phyloP scores from a whole-genome alignment of 352 stramenopile genomes.

The Phytophthora nicotianae region DNA sequence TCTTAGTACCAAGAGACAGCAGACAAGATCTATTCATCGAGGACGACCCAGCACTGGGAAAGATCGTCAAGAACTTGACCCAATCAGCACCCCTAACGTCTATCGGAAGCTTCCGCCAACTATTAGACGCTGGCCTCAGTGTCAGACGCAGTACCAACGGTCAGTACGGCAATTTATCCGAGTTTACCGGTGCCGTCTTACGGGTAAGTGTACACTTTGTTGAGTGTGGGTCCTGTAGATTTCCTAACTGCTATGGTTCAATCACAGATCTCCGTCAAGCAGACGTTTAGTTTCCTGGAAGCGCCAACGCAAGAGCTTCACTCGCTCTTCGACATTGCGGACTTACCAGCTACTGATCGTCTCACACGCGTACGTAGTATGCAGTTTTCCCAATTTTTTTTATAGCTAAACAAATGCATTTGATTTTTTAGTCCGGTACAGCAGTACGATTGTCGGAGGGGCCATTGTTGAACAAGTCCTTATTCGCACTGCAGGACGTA shows the following conservation, averaged over 20 bases:
- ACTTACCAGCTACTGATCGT: constrained; percentile 54
- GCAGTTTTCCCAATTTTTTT: not conserved
- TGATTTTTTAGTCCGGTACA: constrained; percentile 28
- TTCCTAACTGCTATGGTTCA: not conserved
- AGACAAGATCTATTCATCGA: constrained; percentile 19
- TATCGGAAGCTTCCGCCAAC: constrained; percentile 24
- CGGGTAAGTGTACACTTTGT: constrained; percentile 29
- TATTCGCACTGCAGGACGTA: constrained; percentile 53
- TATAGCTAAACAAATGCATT: not conserved
- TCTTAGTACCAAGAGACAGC: constrained; percentile 14
- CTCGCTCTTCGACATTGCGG: constrained; percentile 51
- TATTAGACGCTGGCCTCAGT: constrained; percentile 36
- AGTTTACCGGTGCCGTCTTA: constrained; percentile 60
- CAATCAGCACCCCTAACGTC: constrained; percentile 32
- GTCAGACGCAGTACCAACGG: constrained; percentile 36
- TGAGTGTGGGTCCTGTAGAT: not conserved
- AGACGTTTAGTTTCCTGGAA: constrained; percentile 45
- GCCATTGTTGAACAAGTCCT: constrained; percentile 60
- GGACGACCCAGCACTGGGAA: constrained; percentile 24
- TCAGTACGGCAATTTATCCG: constrained; percentile 45
- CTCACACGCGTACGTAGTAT: constrained; percentile 43
- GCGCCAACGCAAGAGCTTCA: constrained; percentile 41
- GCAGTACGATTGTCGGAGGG: constrained; percentile 51
- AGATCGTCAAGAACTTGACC: constrained; percentile 39
- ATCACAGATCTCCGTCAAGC: constrained; percentile 46